Percentiles rank a stretch among this genome's conserved stretches.
Evolutionary conservation across 2,329 filamentous ascomycete species (phyloP).

Genomic region (Diplodia intermedia): DNA sequence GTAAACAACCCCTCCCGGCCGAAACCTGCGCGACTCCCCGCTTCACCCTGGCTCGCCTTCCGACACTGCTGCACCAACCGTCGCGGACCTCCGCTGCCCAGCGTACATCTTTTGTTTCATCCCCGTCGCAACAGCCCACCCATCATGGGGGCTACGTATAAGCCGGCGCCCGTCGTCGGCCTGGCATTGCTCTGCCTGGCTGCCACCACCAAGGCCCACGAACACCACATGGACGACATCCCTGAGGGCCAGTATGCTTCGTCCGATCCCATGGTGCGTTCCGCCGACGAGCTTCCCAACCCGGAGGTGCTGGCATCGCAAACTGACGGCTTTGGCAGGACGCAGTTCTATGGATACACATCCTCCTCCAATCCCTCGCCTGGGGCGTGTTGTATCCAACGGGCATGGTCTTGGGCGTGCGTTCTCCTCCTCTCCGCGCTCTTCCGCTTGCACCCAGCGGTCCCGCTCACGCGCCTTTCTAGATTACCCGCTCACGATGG

Average conservation of each 20-base stretch:
- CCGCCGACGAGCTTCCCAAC: conserved; percentile 2
- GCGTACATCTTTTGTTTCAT: conserved; percentile 20
- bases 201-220: conserved; percentile 52
- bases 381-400: conserved; percentile 93
- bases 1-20: conserved; percentile 14
- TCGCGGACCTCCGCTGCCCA: conserved; percentile 15
- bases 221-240: conserved; percentile 51
- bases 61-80: conserved; percentile 19
- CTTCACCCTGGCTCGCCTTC: conserved; percentile 3
- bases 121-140: conserved; percentile 28
- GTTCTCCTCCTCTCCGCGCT: conserved; percentile 44
- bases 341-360: conserved; percentile 89
- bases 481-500: conserved; percentile 91
- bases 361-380: conserved; percentile 82
- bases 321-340: conserved; percentile 59
- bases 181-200: conserved; percentile 40
- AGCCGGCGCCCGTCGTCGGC: conserved; percentile 27
- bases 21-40: background rate
- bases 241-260: conserved; percentile 48
- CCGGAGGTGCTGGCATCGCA: background rate
- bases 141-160: conserved; percentile 27
- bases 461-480: conserved; percentile 33
- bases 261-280: conserved; percentile 44
- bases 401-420: conserved; percentile 92
- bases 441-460: background rate